Evolutionary conservation across 2,329 filamentous ascomycete species (phyloP).

Genomic region (Botrytis elliptica): DNA sequence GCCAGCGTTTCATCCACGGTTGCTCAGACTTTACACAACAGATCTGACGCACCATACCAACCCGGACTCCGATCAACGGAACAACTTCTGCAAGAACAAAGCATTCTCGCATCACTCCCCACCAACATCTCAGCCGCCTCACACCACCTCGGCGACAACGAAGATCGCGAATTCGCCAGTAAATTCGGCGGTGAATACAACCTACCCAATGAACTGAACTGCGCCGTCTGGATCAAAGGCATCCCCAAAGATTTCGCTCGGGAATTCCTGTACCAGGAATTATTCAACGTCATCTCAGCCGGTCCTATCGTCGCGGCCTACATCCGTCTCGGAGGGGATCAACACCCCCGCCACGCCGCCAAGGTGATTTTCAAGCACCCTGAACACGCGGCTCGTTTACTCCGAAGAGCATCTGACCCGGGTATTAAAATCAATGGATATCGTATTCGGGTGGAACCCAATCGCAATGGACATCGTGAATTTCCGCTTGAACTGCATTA

Average conservation of each 20-base stretch:
- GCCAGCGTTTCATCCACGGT: background rate
- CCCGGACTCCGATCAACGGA: background rate
- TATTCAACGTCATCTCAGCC: background rate
- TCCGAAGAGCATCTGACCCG: fast-evolving
- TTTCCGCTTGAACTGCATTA: background rate
- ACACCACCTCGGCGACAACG: background rate
- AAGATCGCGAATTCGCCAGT: fast-evolving
- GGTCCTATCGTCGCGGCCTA: background rate
- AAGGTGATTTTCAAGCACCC: background rate
- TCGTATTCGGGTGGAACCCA: background rate
- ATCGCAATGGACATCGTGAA: background rate
- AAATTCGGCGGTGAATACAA: background rate
- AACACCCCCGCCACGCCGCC: background rate
- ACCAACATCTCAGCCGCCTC: fast-evolving
- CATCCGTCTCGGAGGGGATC: background rate
- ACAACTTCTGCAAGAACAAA: background rate
- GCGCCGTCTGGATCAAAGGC: background rate
- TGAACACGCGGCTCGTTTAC: background rate
- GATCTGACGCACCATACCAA: fast-evolving
- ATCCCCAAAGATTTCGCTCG: background rate
- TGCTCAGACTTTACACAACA: fast-evolving
- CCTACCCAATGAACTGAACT: background rate
- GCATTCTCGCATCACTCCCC: background rate
- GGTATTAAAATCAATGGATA: background rate
- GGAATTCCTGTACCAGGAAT: background rate